phyloP scores from a whole-genome alignment of 352 stramenopile genomes.

The Pythium insidiosum region DNA sequence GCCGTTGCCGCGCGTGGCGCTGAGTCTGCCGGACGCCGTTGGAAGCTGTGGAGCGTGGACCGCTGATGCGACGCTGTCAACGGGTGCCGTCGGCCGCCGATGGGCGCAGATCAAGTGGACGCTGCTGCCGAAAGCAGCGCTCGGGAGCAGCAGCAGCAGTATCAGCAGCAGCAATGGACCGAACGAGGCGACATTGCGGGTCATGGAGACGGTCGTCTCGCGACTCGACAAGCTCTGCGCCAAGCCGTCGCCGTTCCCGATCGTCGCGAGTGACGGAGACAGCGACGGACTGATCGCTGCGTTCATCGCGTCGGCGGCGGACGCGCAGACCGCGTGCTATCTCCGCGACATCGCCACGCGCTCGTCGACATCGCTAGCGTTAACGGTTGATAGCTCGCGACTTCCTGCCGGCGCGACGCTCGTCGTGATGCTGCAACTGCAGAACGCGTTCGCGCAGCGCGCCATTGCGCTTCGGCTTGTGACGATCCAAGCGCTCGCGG shows the following conservation, averaged over 20 bases:
- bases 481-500: conserved; percentile 26
- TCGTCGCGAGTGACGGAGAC: conserved; percentile 15
- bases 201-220: conserved; percentile 20
- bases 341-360: conserved; percentile 24
- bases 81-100: conserved; percentile 35
- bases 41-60: conserved; percentile 50
- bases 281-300: conserved; percentile 9
- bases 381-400: conserved; percentile 34
- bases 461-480: conserved; percentile 18
- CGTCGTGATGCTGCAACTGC: conserved; percentile 37
- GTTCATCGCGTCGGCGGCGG: conserved; percentile 28
- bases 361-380: conserved; percentile 8
- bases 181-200: conserved; percentile 6
- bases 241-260: conserved; percentile 13
- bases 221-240: conserved; percentile 26
- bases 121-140: conserved; percentile 15
- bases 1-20: conserved; percentile 27
- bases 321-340: conserved; percentile 45
- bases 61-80: conserved; percentile 43
- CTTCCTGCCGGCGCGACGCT: conserved; percentile 31
- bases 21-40: conserved; percentile 43
- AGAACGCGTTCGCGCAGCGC: conserved; percentile 48
- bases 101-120: conserved; percentile 39
- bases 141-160: background rate
- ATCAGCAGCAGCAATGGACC: background rate